Conservation (phyloP, 2,329 filamentous ascomycete genomes). For the Botryotinia convoluta region DNA sequence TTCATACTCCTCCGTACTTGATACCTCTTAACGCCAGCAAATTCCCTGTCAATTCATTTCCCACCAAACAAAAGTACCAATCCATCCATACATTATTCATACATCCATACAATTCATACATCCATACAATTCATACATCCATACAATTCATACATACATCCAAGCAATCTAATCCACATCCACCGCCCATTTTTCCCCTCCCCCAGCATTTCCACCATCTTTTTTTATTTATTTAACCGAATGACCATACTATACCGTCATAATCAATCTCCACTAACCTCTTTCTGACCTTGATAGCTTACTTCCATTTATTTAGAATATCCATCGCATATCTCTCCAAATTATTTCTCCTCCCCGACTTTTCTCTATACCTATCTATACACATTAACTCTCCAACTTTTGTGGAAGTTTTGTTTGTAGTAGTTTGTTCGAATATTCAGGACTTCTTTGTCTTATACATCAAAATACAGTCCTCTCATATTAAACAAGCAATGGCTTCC, state of each 20-base stretch:
- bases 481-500: conserved; percentile 40
- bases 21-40: background rate
- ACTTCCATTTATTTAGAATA: background rate
- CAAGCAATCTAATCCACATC: background rate
- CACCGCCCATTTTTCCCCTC: background rate
- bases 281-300: background rate
- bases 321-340: background rate
- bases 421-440: background rate
- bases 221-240: background rate
- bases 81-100: background rate
- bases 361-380: background rate
- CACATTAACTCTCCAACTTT: background rate
- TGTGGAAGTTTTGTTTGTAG: background rate
- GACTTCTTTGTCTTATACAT: no score
- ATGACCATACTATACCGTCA: background rate
- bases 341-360: background rate
- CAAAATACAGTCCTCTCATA: background rate
- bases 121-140: background rate
- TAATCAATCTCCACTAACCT: background rate
- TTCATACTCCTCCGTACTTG: background rate
- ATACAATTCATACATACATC: background rate
- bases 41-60: background rate
- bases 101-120: no score
- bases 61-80: background rate
- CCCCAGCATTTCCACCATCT: background rate